These are phyloP conservation scores for Tolypocladium paradoxum DNA, from an alignment of 2,329 filamentous ascomycete species.

Conservation along the genomic window DNA sequence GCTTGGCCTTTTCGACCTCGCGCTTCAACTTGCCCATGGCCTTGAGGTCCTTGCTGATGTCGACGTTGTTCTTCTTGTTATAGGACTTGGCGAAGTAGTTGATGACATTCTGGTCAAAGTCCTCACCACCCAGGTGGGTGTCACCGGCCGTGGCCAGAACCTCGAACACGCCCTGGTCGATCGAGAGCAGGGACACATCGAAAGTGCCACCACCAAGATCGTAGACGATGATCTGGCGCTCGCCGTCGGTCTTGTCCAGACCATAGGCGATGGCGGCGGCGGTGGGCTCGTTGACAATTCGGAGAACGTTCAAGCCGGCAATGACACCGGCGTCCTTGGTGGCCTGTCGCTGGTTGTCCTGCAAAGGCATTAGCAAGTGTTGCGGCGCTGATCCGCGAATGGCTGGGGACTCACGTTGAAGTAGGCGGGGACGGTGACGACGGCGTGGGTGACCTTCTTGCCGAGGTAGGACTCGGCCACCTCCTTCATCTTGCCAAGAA, in stretches of 20 bases:
- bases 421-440: conserved; percentile 92
- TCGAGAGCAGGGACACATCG: conserved; percentile 86
- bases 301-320: conserved; percentile 87
- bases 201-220: conserved; percentile 92
- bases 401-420: conserved; percentile 54
- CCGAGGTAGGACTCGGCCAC: conserved; percentile 69
- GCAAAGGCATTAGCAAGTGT: conserved; percentile 11
- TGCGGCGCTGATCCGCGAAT: background rate
- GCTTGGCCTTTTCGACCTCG: conserved; percentile 99
- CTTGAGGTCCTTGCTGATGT: conserved; percentile 90
- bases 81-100: conserved; percentile 92
- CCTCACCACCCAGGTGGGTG: conserved; percentile 94
- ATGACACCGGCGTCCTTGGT: conserved; percentile 93
- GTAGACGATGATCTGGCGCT: conserved; percentile 86
- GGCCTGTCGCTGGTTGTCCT: conserved; percentile 87
- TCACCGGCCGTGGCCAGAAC: conserved; percentile 92
- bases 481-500: conserved; percentile 77
- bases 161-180: conserved; percentile 88
- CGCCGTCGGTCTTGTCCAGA: conserved; percentile 73
- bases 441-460: conserved; percentile 75
- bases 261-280: conserved; percentile 93
- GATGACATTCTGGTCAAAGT: conserved; percentile 97
- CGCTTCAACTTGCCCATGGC: conserved; percentile 99
- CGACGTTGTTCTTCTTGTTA: conserved; percentile 95
- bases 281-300: conserved; percentile 94